Conservation (phyloP, 2,329 filamentous ascomycete species). For the Beauveria asiatica region DNA sequence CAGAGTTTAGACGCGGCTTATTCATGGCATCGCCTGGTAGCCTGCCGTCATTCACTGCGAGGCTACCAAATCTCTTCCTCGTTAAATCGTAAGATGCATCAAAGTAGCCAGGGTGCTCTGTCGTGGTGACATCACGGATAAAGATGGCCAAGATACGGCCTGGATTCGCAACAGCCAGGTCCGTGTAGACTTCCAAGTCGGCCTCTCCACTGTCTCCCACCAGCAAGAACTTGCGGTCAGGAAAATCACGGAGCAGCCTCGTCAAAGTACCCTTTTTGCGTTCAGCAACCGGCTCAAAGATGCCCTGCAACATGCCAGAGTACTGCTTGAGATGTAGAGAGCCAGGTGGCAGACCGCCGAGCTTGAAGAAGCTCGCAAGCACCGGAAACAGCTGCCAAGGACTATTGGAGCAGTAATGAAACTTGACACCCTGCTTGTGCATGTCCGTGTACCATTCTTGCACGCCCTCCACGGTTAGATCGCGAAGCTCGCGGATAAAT, state of each 20-base stretch:
- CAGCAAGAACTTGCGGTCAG: conserved; percentile 77
- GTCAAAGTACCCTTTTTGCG: conserved; percentile 84
- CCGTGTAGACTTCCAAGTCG: conserved; percentile 93
- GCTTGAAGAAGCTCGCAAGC: conserved; percentile 73
- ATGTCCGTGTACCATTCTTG: conserved; percentile 80
- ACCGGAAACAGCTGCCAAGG: conserved; percentile 96
- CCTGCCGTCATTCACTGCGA: conserved; percentile 19
- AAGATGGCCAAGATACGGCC: conserved; percentile 79
- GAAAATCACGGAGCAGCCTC: conserved; percentile 80
- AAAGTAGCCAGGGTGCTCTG: conserved; percentile 64
- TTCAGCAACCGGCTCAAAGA: conserved; percentile 95
- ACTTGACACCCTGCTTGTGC: conserved; percentile 68
- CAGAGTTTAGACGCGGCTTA: conserved; percentile 19
- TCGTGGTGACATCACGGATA: conserved; percentile 89
- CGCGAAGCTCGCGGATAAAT: conserved; percentile 76
- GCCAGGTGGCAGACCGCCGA: conserved; percentile 72
- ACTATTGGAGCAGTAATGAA: conserved; percentile 99
- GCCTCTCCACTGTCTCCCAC: conserved; percentile 95
- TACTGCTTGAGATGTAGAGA: conserved; percentile 96
- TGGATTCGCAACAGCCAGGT: conserved; percentile 77
- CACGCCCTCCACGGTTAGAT: conserved; percentile 79
- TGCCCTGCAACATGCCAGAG: conserved; percentile 91
- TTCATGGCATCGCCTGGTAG: conserved; percentile 6
- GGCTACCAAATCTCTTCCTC: conserved; percentile 19
- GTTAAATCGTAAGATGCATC: conserved; percentile 43